Percentiles rank a stretch among this genome's conserved stretches.
These are phyloP conservation scores for Vigna radiata DNA, from an alignment of 306 rosid genomes.

Conservation along the genomic window DNA sequence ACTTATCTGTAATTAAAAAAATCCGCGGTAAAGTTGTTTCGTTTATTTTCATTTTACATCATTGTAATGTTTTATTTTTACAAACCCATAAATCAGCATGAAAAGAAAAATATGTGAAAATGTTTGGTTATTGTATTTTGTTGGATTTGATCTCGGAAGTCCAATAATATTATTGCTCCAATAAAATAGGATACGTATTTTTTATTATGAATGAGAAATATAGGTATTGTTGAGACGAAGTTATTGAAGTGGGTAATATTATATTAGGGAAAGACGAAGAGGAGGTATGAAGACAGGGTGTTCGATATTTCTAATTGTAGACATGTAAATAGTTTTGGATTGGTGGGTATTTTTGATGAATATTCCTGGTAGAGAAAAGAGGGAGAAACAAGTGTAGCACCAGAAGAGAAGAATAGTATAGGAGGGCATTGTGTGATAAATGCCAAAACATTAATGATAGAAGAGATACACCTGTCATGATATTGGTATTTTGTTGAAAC, in stretches of 20 bases:
- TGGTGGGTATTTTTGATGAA: conserved; percentile 24
- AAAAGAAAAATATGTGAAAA: neutral
- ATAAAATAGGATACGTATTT: neutral
- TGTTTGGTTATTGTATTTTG: neutral
- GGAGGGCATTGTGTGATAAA: conserved; percentile 17
- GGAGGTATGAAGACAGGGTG: conserved; percentile 23
- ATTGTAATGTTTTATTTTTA: neutral
- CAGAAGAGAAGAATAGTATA: neutral
- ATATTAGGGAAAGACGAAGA: neutral
- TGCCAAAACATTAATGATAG: conserved; percentile 37
- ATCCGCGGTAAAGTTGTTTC: neutral
- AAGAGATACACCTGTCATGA: conserved; percentile 44
- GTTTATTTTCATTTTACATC: neutral
- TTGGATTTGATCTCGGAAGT: conserved; percentile 12
- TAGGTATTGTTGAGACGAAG: neutral
- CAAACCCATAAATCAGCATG: neutral
- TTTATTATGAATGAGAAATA: neutral
- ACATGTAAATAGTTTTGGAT: conserved; percentile 17
- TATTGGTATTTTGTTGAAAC: conserved; percentile 20
- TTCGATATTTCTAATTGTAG: neutral
- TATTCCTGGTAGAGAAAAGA: neutral
- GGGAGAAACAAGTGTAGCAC: neutral
- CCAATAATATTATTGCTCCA: too few relatives aligned
- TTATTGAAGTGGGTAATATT: neutral
- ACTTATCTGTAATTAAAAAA: neutral